phyloP scores from a whole-genome alignment of 345 rosid genomes.

The Melaleuca alternifolia region DNA sequence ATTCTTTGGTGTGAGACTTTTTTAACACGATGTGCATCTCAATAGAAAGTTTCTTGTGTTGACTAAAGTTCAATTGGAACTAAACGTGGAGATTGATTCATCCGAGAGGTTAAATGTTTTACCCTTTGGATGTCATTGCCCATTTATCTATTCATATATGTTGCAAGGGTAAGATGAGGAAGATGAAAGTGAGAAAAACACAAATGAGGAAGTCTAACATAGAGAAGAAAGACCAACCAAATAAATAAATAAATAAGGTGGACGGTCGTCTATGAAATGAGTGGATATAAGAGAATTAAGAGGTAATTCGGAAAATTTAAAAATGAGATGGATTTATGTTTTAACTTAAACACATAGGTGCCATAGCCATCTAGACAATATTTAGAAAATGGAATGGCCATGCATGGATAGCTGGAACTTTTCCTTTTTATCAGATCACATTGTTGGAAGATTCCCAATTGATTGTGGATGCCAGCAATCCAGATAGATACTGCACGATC shows the following conservation, averaged over 20 bases:
- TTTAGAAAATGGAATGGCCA: neutral
- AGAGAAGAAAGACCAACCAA: neutral
- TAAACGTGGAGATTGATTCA: neutral
- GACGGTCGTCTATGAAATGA: neutral
- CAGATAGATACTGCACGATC: slow-evolving; percentile 30
- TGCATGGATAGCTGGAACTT: neutral
- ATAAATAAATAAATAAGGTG: neutral
- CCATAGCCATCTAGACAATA: neutral
- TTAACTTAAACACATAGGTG: neutral
- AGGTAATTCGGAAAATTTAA: neutral
- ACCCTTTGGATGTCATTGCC: neutral
- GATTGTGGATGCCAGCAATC: slow-evolving; percentile 23
- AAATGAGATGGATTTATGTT: neutral
- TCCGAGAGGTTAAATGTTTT: neutral
- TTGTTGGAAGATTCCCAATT: slow-evolving; percentile 22
- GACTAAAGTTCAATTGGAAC: neutral
- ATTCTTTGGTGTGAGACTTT: too few species aligned
- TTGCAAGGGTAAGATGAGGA: neutral
- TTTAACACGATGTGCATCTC: neutral
- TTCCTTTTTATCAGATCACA: neutral
- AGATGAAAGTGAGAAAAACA: neutral
- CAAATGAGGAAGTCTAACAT: neutral
- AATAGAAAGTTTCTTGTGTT: neutral
- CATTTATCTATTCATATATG: neutral
- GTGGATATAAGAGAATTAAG: neutral